These are phyloP conservation scores for Chaetomiaceae sp. DNA, from an alignment of 2,329 filamentous ascomycete genomes.

Conservation along the genomic window DNA sequence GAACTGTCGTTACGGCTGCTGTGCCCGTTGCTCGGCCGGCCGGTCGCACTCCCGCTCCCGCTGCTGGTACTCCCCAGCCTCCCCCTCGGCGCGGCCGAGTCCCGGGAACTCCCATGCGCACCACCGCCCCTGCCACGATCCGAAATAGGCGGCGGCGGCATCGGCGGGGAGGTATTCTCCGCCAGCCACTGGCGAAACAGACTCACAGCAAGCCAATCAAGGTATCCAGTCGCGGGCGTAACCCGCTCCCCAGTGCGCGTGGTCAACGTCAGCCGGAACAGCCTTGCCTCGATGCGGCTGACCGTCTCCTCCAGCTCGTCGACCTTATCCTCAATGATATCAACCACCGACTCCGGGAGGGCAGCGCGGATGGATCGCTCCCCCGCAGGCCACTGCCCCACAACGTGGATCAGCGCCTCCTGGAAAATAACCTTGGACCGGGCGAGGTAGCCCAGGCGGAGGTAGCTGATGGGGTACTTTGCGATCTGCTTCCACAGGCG, in stretches of 20 bases:
- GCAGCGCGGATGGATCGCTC: slow-evolving; percentile 70
- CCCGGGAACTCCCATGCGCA: neutral
- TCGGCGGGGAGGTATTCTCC: slow-evolving; percentile 76
- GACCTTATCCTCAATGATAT: slow-evolving; percentile 92
- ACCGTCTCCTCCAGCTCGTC: slow-evolving; percentile 85
- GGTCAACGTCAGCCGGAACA: slow-evolving; percentile 76
- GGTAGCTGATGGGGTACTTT: slow-evolving; percentile 89
- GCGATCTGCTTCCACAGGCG: slow-evolving; percentile 94
- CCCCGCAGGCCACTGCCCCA: slow-evolving; percentile 86
- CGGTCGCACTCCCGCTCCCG: slow-evolving; percentile 18
- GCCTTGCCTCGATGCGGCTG: slow-evolving; percentile 69
- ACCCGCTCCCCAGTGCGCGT: slow-evolving; percentile 80
- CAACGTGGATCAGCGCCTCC: slow-evolving; percentile 87
- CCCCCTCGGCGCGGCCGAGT: slow-evolving; percentile 3
- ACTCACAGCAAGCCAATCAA: slow-evolving; percentile 85
- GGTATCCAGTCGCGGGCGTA: slow-evolving; percentile 70
- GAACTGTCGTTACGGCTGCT: slow-evolving; percentile 29
- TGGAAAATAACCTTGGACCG: slow-evolving; percentile 79
- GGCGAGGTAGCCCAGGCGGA: slow-evolving; percentile 82
- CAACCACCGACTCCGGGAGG: slow-evolving; percentile 71
- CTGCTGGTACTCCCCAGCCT: slow-evolving; percentile 21
- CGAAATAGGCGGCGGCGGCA: slow-evolving; percentile 31
- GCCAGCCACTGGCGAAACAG: slow-evolving; percentile 91
- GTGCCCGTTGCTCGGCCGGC: neutral
- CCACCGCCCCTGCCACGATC: slow-evolving; percentile 23